Evolutionary conservation across 176 grass and related monocot species (phyloP).

Genomic region (Triticum urartu): DNA sequence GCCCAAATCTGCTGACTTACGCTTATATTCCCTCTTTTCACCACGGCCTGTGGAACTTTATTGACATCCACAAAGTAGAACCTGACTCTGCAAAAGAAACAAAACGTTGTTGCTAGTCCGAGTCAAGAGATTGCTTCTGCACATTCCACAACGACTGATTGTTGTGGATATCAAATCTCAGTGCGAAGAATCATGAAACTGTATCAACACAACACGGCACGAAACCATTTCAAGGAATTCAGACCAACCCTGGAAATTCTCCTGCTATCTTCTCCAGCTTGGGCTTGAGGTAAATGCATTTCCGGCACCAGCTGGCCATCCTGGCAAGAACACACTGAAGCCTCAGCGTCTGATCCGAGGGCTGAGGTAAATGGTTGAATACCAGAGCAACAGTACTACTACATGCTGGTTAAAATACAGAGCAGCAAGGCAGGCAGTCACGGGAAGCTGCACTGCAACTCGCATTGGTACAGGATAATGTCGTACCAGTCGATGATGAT

Average conservation of each 20-base stretch:
- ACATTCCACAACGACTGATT: neutral
- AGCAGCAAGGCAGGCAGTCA: neutral
- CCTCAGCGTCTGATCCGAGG: neutral
- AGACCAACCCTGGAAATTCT: constrained; percentile 67
- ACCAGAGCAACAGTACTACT: too few relatives aligned
- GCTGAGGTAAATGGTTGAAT: neutral
- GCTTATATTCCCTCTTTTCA: constrained; percentile 88
- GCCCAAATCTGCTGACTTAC: constrained; percentile 41
- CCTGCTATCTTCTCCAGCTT: constrained; percentile 94
- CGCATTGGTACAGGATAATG: neutral
- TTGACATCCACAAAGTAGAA: constrained; percentile 94
- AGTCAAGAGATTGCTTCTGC: neutral
- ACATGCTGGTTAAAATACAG: neutral
- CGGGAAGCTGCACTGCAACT: neutral
- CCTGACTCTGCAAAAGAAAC: constrained; percentile 47
- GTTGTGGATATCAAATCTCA: neutral
- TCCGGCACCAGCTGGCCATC: constrained; percentile 93
- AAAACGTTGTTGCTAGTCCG: neutral
- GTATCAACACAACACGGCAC: neutral
- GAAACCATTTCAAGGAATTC: neutral
- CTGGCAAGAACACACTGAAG: constrained; percentile 35
- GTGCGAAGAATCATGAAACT: neutral
- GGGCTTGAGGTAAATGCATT: constrained; percentile 96
- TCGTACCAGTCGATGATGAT: constrained; percentile 80
- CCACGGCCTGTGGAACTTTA: constrained; percentile 74